phyloP scores from a whole-genome alignment of 768 basidiomycete genomes.

The Kockovaella imperatae region DNA sequence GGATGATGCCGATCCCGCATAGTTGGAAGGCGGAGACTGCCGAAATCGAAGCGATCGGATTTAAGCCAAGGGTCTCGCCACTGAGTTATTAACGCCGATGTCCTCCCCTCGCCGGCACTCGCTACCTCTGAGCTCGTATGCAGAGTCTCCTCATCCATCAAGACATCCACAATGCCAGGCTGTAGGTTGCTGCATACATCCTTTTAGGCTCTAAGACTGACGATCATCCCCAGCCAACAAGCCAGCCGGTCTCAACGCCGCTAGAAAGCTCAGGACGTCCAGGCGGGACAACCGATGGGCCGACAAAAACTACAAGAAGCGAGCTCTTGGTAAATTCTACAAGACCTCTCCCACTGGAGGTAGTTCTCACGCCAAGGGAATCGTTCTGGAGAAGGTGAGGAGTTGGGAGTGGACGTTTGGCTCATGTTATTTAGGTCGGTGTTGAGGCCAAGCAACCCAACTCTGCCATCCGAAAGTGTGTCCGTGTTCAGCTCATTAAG shows the following conservation, averaged over 20 bases:
- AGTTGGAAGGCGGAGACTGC: background rate
- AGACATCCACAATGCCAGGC: background rate
- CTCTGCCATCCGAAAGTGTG: conserved; percentile 99
- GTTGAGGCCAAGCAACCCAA: conserved; percentile 99
- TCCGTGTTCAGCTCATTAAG: conserved; percentile 99
- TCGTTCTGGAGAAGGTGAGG: conserved; percentile 85
- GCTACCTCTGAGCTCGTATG: no score
- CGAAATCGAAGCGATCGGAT: conserved; percentile 2
- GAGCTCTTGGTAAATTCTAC: conserved; percentile 98
- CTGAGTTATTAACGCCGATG: background rate
- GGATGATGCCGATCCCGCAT: no score
- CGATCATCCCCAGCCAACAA: conserved; percentile 65
- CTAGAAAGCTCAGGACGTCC: conserved; percentile 90
- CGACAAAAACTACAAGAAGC: conserved; percentile 98
- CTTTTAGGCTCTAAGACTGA: background rate
- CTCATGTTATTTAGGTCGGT: conserved; percentile 56
- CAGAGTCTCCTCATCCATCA: background rate
- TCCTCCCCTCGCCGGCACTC: background rate
- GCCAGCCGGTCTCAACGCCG: conserved; percentile 98
- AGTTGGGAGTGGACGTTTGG: background rate
- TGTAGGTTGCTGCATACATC: background rate
- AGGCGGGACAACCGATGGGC: conserved; percentile 98
- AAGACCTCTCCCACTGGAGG: conserved; percentile 99
- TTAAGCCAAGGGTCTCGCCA: background rate
- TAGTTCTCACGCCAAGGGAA: conserved; percentile 98